Evolutionary conservation across 495 filamentous ascomycete genomes (phyloP), one percentile per base, ranked within the genome.

Genomic region (Podospora comata): DNA sequence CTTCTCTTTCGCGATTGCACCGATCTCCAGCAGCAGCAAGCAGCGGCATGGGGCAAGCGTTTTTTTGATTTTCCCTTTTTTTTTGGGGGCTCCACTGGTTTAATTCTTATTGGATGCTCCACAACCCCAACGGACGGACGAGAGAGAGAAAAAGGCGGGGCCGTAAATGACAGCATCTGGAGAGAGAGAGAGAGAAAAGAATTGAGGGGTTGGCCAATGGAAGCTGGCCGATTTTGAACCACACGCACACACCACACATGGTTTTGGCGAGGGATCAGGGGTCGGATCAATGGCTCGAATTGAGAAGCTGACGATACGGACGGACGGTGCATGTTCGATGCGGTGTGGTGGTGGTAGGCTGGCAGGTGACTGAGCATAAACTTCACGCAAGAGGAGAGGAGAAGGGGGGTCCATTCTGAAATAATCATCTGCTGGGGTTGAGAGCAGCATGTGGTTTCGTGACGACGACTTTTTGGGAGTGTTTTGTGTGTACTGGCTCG

Each of bases 281-380:
- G 55, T 58, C 55, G 55, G 55, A 58, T 58, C n/a, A 58, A 58
- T 20, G 55, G 55, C 15, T 58, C 55, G 55, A 58, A 58, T 58
- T 26, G 55, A 58, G 55, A 19, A 58, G 55, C 55, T 58, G 55
- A 19, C 4, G 30, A 32, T 32, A 32, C 30, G 23, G 23, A 23
- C 23, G 23, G 23, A 23, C 23, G 30, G 30, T 32, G 30, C 30
- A 7, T 32, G 30, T 7, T 32, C 30, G 39, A 48, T 48, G 15
- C 39, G 39, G 15, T 48, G 39, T 16, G 39, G 39, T 16, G 39
- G 39, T 48, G 39, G 15, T 48, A 48, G 13, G 39, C 15, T 48
- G 39, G 18, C 55, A 58, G 55, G 55, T 58, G 55, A 58, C 55
- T 15, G 23, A 26, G 23, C 19, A 58, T 26, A 58, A 48, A 48